These are phyloP conservation scores for Leptomonas seymouri DNA, from an alignment of 208 protist genomes.

Conservation along the genomic window DNA sequence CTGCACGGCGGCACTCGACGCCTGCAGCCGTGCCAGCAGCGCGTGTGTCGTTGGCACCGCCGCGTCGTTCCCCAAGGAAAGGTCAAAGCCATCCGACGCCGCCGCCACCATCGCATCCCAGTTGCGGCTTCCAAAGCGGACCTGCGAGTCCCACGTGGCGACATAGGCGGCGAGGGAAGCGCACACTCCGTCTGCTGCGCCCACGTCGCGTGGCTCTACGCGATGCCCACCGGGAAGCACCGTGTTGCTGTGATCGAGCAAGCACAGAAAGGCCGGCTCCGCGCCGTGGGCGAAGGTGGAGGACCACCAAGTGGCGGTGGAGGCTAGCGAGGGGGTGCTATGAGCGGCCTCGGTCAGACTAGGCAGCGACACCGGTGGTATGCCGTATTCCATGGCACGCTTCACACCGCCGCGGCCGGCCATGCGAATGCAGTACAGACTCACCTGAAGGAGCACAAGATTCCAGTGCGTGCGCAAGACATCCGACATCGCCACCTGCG, in stretches of 20 bases:
- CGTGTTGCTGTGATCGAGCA: slow-evolving; percentile 56
- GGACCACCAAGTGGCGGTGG: slow-evolving; percentile 12
- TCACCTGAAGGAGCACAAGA: slow-evolving; percentile 45
- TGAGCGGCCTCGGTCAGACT: slow-evolving; percentile 15
- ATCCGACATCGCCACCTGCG: slow-evolving; percentile 19
- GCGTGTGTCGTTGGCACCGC: neutral
- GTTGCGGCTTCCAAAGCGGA: slow-evolving; percentile 19
- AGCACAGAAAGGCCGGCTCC: slow-evolving; percentile 32
- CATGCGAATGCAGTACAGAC: slow-evolving; percentile 58
- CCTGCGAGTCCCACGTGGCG: slow-evolving; percentile 11
- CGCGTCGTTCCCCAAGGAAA: neutral
- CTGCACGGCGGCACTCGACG: slow-evolving; percentile 18
- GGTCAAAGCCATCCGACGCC: neutral
- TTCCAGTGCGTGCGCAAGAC: slow-evolving; percentile 38
- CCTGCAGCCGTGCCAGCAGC: slow-evolving; percentile 21
- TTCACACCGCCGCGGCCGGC: slow-evolving; percentile 27
- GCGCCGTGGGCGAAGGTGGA: slow-evolving; percentile 15
- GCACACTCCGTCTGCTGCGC: slow-evolving; percentile 12
- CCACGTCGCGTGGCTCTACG: slow-evolving; percentile 8
- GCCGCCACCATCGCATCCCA: slow-evolving; percentile 11
- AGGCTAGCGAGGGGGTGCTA: slow-evolving; percentile 23
- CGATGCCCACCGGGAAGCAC: slow-evolving; percentile 13
- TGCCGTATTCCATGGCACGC: slow-evolving; percentile 20
- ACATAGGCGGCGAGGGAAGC: slow-evolving; percentile 20
- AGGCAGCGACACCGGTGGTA: slow-evolving; percentile 32